phyloP scores from a whole-genome alignment of 352 stramenopile genomes.

The Pythium biforme region DNA sequence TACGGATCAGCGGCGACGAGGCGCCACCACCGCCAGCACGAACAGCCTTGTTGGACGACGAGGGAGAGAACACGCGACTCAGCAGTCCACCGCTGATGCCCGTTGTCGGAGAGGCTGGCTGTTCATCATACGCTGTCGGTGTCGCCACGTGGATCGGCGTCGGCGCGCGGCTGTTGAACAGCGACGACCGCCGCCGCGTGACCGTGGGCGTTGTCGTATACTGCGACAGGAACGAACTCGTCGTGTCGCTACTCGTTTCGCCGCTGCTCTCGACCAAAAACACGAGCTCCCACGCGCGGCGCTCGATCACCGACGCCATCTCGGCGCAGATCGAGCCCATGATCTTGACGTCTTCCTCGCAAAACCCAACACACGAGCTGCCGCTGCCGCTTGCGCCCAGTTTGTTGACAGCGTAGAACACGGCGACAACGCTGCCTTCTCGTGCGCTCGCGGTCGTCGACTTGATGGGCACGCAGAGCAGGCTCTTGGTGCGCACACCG shows the following conservation, averaged over 20 bases:
- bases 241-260: conserved; percentile 38
- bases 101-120: neutral
- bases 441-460: conserved; percentile 12
- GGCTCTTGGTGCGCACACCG: conserved; percentile 55
- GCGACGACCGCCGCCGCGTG: conserved; percentile 26
- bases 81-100: conserved; percentile 9
- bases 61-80: conserved; percentile 20
- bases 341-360: conserved; percentile 63
- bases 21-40: no score
- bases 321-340: conserved; percentile 64
- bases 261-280: conserved; percentile 56
- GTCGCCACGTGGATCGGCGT: conserved; percentile 15
- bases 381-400: conserved; percentile 23
- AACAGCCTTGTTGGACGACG: no score
- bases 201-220: conserved; percentile 61
- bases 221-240: conserved; percentile 67
- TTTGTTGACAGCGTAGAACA: conserved; percentile 86
- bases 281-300: conserved; percentile 67
- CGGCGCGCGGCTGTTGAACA: conserved; percentile 22
- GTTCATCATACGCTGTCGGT: neutral
- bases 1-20: conserved; percentile 23
- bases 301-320: conserved; percentile 60
- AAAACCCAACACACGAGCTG: conserved; percentile 38
- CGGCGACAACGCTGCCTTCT: conserved; percentile 51
- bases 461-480: conserved; percentile 77